Conservation (phyloP, 768 basidiomycete species). For the Trametes gibbosa region DNA sequence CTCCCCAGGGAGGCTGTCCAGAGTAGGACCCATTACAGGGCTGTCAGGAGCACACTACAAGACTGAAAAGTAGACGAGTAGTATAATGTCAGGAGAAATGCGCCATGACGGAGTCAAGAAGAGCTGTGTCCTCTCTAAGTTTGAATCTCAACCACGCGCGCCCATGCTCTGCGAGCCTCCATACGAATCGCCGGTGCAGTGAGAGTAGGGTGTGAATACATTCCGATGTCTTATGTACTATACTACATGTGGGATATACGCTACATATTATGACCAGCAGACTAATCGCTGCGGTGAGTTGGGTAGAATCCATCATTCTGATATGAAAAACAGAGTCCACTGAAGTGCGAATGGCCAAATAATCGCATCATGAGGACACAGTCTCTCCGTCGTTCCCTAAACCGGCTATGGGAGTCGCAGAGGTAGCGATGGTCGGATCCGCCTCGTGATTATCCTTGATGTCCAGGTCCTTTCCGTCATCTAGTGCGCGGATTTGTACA, state of each 20-base stretch:
- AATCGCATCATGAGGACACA: neutral
- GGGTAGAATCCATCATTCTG: neutral
- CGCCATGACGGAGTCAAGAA: no score
- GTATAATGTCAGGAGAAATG: neutral
- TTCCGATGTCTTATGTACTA: neutral
- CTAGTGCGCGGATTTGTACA: conserved; percentile 34
- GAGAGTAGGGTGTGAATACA: neutral
- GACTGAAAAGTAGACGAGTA: neutral
- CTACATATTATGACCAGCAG: neutral
- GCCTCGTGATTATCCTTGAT: conserved; percentile 38
- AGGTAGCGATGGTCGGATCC: conserved; percentile 26
- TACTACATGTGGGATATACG: neutral
- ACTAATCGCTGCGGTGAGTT: neutral
- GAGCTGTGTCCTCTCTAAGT: no score
- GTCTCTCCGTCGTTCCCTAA: neutral
- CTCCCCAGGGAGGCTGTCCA: conserved; percentile 53
- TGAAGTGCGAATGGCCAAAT: neutral
- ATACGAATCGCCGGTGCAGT: neutral
- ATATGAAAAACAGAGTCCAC: neutral
- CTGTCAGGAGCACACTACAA: neutral
- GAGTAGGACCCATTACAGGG: conserved; percentile 2
- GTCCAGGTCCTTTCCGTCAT: conserved; percentile 34
- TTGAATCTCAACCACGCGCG: no score
- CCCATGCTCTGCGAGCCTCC: no score
- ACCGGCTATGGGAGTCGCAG: conserved; percentile 7